phyloP scores from a whole-genome alignment of 202 grass and related monocot genomes.

The Dendrocalamus latiflorus region DNA sequence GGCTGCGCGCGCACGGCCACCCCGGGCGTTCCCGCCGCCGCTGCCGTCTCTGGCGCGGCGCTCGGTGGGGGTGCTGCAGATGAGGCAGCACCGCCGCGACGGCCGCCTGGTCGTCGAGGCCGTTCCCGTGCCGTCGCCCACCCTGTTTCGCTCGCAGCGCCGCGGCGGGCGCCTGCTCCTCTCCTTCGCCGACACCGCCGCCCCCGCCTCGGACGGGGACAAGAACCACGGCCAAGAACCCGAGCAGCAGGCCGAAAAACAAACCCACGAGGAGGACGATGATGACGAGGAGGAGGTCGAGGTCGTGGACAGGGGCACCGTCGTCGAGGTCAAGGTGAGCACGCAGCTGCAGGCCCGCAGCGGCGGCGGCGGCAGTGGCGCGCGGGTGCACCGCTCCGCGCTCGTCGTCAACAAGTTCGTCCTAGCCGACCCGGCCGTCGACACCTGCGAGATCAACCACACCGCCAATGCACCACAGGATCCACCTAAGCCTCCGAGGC shows the following conservation, averaged over 20 bases:
- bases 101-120: conserved; percentile 54
- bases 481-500: neutral
- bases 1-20: neutral
- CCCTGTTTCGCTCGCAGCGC: conserved; percentile 53
- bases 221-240: neutral
- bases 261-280: conserved; percentile 10
- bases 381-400: conserved; percentile 50
- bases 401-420: conserved; percentile 79
- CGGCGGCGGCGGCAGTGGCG: neutral
- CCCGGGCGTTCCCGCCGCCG: conserved; percentile 51
- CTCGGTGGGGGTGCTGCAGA: conserved; percentile 37
- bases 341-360: conserved; percentile 40
- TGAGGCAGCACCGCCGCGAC: conserved; percentile 52
- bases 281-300: conserved; percentile 49
- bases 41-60: conserved; percentile 56
- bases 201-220: conserved; percentile 4
- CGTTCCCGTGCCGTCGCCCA: conserved; percentile 42
- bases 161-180: conserved; percentile 47
- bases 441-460: neutral
- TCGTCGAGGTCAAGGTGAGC: conserved; percentile 65
- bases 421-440: conserved; percentile 36
- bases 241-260: conserved; percentile 3
- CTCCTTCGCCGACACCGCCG: conserved; percentile 55
- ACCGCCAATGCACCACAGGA: neutral
- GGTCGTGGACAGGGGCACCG: conserved; percentile 61